A percentile compares a stretch with the other conserved stretches of the same genome.
Evolutionary conservation across 805 yeast genomes (phyloP).

Genomic region (Candida railenensis): DNA sequence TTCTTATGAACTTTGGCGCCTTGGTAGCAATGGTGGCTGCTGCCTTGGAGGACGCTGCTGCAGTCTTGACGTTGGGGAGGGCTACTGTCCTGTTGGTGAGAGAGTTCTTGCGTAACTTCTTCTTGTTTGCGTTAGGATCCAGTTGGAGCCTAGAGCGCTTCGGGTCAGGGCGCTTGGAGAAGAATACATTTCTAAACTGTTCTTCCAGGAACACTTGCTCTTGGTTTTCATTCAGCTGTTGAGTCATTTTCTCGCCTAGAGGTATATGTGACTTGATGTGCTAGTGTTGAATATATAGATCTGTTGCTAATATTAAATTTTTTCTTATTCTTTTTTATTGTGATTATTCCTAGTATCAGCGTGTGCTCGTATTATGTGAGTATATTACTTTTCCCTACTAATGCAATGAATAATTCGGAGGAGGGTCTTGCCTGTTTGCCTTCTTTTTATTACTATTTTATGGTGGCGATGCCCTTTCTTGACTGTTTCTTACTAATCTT

Average conservation of each 20-base stretch:
- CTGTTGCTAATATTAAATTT: too few relatives aligned
- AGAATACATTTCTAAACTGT: conserved; percentile 31
- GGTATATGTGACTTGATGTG: background rate
- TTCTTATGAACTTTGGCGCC: conserved; percentile 34
- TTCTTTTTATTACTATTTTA: too few relatives aligned
- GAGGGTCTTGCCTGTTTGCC: too few relatives aligned
- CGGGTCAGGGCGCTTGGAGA: conserved; percentile 13
- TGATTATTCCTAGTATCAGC: too few relatives aligned
- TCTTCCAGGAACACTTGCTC: conserved; percentile 31
- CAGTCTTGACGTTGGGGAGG: conserved; percentile 13
- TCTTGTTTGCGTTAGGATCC: conserved; percentile 4
- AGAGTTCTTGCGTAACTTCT: conserved; percentile 5
- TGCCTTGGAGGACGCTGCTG: conserved; percentile 8
- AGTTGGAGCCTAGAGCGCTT: conserved; percentile 13
- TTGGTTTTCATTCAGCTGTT: conserved; percentile 28
- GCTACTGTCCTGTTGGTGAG: conserved; percentile 12
- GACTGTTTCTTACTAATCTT: background rate
- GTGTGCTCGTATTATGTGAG: too few relatives aligned
- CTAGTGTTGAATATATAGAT: background rate
- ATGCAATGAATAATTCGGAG: too few relatives aligned
- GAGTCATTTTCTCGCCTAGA: too few relatives aligned
- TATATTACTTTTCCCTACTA: too few relatives aligned
- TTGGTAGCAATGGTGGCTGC: conserved; percentile 12
- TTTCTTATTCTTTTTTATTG: too few relatives aligned
- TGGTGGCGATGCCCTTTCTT: too few relatives aligned